Percentiles rank a stretch among this genome's conserved stretches.
Evolutionary conservation across 2,329 filamentous ascomycete genomes (phyloP).

Genomic region (Aureobasidium sp.): DNA sequence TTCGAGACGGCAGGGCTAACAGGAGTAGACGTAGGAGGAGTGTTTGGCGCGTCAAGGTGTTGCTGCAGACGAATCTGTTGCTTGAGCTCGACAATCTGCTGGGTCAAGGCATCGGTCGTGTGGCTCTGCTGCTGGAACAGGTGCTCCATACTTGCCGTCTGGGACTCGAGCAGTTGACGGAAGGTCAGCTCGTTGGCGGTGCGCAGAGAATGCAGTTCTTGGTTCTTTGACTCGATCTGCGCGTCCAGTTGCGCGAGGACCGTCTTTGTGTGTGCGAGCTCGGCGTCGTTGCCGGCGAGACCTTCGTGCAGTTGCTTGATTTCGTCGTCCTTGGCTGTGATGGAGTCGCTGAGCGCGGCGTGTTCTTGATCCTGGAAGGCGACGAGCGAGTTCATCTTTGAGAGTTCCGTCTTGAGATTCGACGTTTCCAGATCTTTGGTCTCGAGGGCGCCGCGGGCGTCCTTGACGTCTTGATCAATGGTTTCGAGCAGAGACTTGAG

Average conservation of each 20-base stretch:
- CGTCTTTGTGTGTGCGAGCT: constrained; percentile 8
- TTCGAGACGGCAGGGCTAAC: background rate
- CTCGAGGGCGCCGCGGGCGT: background rate
- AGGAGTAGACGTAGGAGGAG: background rate
- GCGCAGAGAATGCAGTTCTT: constrained; percentile 8
- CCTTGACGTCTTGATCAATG: constrained; percentile 2
- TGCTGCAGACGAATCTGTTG: constrained; percentile 6
- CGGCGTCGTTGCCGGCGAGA: constrained; percentile 2
- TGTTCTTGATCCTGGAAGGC: constrained; percentile 7
- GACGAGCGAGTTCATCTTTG: constrained; percentile 6
- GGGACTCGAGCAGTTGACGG: constrained; percentile 6
- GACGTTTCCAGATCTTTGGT: background rate
- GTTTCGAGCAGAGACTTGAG: background rate
- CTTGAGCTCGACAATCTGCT: constrained; percentile 8
- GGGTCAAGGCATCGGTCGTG: constrained; percentile 7
- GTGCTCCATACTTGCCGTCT: background rate
- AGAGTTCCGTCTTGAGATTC: background rate
- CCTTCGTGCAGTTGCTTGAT: constrained; percentile 5
- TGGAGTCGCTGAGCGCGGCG: background rate
- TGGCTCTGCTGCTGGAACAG: background rate
- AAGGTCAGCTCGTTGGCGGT: constrained; percentile 8
- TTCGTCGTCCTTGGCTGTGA: background rate
- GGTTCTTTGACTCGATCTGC: constrained; percentile 9
- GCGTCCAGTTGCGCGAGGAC: constrained; percentile 8
- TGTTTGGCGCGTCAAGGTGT: background rate